These are phyloP conservation scores for Talaromyces ruber DNA, from an alignment of 495 filamentous ascomycete genomes.

Conservation along the genomic window DNA sequence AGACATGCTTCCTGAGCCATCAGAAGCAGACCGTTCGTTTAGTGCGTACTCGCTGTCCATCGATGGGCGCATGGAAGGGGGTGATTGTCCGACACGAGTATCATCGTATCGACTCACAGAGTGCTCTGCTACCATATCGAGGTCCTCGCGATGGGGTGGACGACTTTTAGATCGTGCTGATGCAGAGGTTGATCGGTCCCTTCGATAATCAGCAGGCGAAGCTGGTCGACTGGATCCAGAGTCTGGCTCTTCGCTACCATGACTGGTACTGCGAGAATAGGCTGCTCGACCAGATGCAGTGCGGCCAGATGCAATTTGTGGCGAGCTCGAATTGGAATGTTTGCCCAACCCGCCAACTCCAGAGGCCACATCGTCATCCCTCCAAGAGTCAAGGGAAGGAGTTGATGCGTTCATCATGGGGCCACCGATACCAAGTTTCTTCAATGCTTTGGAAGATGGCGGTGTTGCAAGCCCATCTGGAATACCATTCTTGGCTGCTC, in stretches of 20 bases:
- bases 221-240: slow-evolving; percentile 30
- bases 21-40: slow-evolving; percentile 33
- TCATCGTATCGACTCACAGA: slow-evolving; percentile 9
- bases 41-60: slow-evolving; percentile 23
- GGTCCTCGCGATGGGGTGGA: slow-evolving; percentile 40
- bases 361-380: slow-evolving; percentile 34
- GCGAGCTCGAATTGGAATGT: slow-evolving; percentile 34
- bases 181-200: slow-evolving; percentile 54
- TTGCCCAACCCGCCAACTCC: slow-evolving; percentile 24
- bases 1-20: slow-evolving; percentile 24
- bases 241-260: slow-evolving; percentile 32
- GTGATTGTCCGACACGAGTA: background rate
- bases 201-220: slow-evolving; percentile 32
- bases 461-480: slow-evolving; percentile 30
- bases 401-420: slow-evolving; percentile 43
- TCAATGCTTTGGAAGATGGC: slow-evolving; percentile 54
- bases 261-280: slow-evolving; percentile 15
- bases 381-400: slow-evolving; percentile 38
- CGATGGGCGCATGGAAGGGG: slow-evolving; percentile 29
- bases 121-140: slow-evolving; percentile 29
- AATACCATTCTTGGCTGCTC: slow-evolving; percentile 54
- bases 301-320: slow-evolving; percentile 26
- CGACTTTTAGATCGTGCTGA: slow-evolving; percentile 49
- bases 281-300: slow-evolving; percentile 26
- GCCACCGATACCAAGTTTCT: slow-evolving; percentile 59